phyloP scores from a whole-genome alignment of 2,329 filamentous ascomycete genomes.

The Rutstroemia sp. region DNA sequence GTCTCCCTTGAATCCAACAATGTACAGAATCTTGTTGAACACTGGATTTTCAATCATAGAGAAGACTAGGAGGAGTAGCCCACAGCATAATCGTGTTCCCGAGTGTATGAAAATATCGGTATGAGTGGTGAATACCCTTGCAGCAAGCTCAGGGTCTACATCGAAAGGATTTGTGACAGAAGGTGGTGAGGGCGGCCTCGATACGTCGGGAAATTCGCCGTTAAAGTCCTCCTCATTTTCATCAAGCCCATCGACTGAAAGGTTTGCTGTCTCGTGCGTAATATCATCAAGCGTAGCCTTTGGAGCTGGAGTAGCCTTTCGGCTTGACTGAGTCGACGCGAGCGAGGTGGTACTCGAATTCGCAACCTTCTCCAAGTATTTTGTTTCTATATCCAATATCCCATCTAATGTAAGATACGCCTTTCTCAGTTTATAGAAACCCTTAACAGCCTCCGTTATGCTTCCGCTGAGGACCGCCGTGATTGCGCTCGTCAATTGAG shows the following conservation, averaged over 20 bases:
- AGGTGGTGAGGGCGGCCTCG: conserved; percentile 1
- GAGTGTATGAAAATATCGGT: conserved; percentile 86
- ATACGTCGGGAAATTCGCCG: not conserved
- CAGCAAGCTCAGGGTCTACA: conserved; percentile 36
- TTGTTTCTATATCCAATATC: conserved; percentile 68
- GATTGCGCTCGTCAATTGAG: conserved; percentile 83
- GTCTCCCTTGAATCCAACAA: conserved; percentile 88
- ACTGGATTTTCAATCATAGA: conserved; percentile 80
- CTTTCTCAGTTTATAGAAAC: conserved; percentile 88
- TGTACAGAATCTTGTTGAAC: conserved; percentile 76
- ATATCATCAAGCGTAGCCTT: not conserved
- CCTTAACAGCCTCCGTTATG: conserved; percentile 80
- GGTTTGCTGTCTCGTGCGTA: not conserved
- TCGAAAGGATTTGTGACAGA: conserved; percentile 18
- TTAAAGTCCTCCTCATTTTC: not conserved
- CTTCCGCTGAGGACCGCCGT: conserved; percentile 88
- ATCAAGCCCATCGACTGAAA: not conserved
- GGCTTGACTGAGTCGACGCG: conserved; percentile 1
- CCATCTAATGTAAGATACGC: conserved; percentile 76
- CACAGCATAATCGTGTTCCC: conserved; percentile 83
- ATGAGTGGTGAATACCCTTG: conserved; percentile 61
- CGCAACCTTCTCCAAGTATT: conserved; percentile 34
- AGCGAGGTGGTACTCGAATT: conserved; percentile 13
- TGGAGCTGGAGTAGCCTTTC: not conserved
- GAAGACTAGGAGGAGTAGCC: conserved; percentile 77